Base-by-base conservation (phyloP, 257 asterid species). In the Solanum piurae region DNA sequence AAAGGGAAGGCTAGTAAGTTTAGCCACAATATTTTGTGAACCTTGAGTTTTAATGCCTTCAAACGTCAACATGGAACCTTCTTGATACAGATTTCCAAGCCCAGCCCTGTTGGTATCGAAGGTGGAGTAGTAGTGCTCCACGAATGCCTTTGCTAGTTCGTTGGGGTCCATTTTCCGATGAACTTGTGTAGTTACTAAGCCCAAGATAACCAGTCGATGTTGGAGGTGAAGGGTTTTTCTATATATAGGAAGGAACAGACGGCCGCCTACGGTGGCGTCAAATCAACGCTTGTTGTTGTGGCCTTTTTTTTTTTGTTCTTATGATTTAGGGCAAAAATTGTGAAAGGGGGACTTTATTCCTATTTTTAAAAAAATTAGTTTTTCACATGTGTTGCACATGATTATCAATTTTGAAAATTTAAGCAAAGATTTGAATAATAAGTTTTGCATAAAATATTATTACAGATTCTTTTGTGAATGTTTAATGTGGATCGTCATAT, bases 41-140 rank as follows among this genome's bases (percentile, higher is more conserved):
- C 95, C 95, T 60, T 88, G 93, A 86, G 89, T 80, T 90, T 90
- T 91, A 90, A 91, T 91, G 46, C 94, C 95, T 89, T 93, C 95
- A 44, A 93, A 93, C 9, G 91, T 88, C 83, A 93, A 88, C 94
- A 93, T 93, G 23, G 93, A 91, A 1, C 87, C 18, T 4, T 93
- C 94, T 46, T 93, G 94, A 71, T 93, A 93, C 21, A 93, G 89
- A 33, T 40, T 87, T 1, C 91, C 91, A 6, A 93, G 88, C 5
- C 89, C 92, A 23, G 91, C 88, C 16, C 93, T 84, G 64, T 92
- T 91, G 8, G 90, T 46, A 62, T 92, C 94, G 89, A 92, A 93
- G 31, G 93, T 91, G 10, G 93, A 33, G 89, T 93, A 92, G 89
- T 92, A 93, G 92, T 93, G 95, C 68, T 91, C 93, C 14, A 93